These are phyloP conservation scores for Colletotrichum sp. DNA, from an alignment of 2,329 filamentous ascomycete species.

Conservation along the genomic window DNA sequence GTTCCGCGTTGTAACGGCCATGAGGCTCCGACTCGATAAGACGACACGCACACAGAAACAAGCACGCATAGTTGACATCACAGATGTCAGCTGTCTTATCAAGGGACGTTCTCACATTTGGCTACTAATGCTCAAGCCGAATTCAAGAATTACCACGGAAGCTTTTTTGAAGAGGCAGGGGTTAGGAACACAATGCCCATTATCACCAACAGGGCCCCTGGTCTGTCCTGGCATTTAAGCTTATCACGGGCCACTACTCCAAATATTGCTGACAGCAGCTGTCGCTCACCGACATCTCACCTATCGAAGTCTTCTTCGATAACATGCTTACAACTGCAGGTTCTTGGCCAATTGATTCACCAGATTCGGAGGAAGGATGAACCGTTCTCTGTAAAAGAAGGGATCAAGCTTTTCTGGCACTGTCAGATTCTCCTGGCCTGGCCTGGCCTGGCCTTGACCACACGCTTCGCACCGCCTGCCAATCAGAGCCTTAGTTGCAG, in stretches of 20 bases:
- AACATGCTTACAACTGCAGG: background rate
- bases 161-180: background rate
- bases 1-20: background rate
- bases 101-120: background rate
- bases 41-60: background rate
- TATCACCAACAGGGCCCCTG: background rate
- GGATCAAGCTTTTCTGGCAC: conserved; percentile 10
- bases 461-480: background rate
- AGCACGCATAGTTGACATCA: background rate
- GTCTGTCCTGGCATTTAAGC: background rate
- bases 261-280: background rate
- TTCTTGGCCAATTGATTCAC: background rate
- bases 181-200: background rate
- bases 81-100: background rate
- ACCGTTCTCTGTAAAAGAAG: background rate
- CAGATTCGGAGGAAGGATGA: background rate
- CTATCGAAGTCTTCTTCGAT: background rate
- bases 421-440: background rate
- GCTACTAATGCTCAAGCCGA: background rate
- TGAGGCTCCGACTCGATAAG: background rate
- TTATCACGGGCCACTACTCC: background rate
- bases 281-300: background rate
- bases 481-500: background rate
- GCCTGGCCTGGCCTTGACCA: background rate
- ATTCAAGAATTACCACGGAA: background rate